Percentiles rank a stretch among this genome's conserved stretches.
phyloP scores from a whole-genome alignment of 371 early-diverging fungal genomes.

The Mucor circinelloides region DNA sequence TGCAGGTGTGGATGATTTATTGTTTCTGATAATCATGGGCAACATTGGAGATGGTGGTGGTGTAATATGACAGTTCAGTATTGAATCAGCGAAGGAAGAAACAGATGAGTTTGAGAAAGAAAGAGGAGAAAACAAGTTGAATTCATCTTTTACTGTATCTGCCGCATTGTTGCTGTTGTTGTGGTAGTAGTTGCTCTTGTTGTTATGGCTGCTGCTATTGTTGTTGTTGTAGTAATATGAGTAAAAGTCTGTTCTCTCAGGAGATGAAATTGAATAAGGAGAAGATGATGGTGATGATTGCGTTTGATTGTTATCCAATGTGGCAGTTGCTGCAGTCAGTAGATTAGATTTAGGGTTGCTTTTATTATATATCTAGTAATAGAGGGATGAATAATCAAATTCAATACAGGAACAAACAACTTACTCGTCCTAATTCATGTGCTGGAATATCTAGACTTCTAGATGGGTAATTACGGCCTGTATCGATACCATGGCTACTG shows the following conservation, averaged over 20 bases:
- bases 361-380: neutral
- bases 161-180: neutral
- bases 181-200: slow-evolving; percentile 1
- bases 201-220: neutral
- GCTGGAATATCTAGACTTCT: slow-evolving; percentile 1
- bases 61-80: neutral
- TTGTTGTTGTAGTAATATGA: slow-evolving; percentile 8
- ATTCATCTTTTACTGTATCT: neutral
- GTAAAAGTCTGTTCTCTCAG: slow-evolving; percentile 22
- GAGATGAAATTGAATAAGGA: slow-evolving; percentile 21
- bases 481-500: neutral
- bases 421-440: neutral
- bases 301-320: neutral
- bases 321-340: neutral
- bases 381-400: neutral
- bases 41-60: slow-evolving; percentile 10
- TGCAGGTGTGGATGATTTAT: neutral
- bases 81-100: slow-evolving; percentile 15
- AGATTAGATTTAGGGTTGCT: neutral
- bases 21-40: neutral
- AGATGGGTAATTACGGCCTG: neutral
- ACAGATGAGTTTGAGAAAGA: slow-evolving; percentile 19
- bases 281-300: slow-evolving; percentile 1
- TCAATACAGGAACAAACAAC: neutral
- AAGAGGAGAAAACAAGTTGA: slow-evolving; percentile 19